phyloP scores from a whole-genome alignment of 148 eudicot species.

The Chenopodium suecicum region DNA sequence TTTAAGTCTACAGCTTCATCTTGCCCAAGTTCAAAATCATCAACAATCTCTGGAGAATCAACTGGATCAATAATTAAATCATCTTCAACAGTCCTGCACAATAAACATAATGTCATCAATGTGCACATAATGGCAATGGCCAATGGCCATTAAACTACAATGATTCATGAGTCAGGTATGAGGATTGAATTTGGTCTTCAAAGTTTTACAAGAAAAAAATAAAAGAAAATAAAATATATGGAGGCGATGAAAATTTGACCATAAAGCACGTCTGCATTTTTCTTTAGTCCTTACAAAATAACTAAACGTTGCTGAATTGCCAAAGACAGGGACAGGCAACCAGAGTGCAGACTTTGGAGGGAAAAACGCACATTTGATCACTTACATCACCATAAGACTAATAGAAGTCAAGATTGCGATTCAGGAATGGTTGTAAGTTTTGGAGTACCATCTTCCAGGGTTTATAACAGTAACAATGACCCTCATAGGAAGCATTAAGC shows the following conservation, averaged over 20 bases:
- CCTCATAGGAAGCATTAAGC: neutral
- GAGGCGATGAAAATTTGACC: neutral
- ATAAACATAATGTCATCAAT: neutral
- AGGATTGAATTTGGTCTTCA: neutral
- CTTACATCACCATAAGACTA: neutral
- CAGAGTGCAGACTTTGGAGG: neutral
- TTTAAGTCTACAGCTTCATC: slow-evolving; percentile 90
- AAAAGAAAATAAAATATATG: too few relatives aligned
- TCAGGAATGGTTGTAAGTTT: neutral
- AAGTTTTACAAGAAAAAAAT: neutral
- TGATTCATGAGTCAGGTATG: neutral
- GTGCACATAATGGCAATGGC: neutral
- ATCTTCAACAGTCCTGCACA: slow-evolving; percentile 85
- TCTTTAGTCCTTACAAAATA: neutral
- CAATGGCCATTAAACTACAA: neutral
- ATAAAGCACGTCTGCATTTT: neutral
- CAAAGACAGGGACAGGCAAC: neutral
- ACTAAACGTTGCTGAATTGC: neutral
- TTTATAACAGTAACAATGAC: neutral
- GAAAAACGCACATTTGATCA: neutral
- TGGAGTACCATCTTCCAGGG: neutral
- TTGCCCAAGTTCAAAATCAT: slow-evolving; percentile 93
- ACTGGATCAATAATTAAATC: slow-evolving; percentile 83
- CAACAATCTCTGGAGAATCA: slow-evolving; percentile 78
- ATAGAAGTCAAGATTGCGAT: neutral